Conservation (phyloP, 2,329 filamentous ascomycete genomes). For the Xylariaceae sp. region DNA sequence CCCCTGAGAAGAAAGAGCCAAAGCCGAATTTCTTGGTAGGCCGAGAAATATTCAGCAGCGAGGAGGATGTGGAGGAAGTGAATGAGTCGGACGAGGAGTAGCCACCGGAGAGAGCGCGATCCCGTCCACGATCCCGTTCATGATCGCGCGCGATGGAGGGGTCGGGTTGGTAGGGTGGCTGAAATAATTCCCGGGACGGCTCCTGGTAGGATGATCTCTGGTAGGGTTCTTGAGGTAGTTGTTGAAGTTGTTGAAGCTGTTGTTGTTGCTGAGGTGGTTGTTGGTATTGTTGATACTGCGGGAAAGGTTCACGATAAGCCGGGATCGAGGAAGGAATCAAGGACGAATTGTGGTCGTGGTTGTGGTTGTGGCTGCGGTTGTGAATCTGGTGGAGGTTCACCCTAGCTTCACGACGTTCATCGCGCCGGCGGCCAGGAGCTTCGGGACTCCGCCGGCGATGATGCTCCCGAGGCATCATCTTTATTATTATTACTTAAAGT, state of each 20-base stretch:
- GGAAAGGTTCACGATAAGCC: constrained; percentile 18
- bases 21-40: constrained; percentile 49
- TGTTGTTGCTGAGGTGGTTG: constrained; percentile 5
- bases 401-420: constrained; percentile 38
- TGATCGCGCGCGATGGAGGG: constrained; percentile 18
- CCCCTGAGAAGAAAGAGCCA: constrained; percentile 56
- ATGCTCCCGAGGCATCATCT: constrained; percentile 47
- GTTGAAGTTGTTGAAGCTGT: constrained; percentile 8
- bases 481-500: constrained; percentile 25
- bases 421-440: constrained; percentile 48
- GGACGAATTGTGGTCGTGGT: constrained; percentile 17
- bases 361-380: background rate
- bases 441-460: constrained; percentile 52
- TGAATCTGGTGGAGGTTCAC: constrained; percentile 30
- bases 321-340: constrained; percentile 19
- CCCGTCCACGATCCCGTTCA: constrained; percentile 4
- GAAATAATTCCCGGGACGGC: constrained; percentile 20
- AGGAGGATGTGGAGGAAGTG: constrained; percentile 51
- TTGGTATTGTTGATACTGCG: constrained; percentile 2
- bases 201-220: constrained; percentile 8
- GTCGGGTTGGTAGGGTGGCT: constrained; percentile 23
- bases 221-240: constrained; percentile 12
- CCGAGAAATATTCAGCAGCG: constrained; percentile 61
- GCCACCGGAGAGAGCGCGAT: constrained; percentile 26
- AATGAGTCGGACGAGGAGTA: constrained; percentile 27